phyloP scores from a whole-genome alignment of 129 eudicot species.

The Chrysanthemum lavandulifolium region DNA sequence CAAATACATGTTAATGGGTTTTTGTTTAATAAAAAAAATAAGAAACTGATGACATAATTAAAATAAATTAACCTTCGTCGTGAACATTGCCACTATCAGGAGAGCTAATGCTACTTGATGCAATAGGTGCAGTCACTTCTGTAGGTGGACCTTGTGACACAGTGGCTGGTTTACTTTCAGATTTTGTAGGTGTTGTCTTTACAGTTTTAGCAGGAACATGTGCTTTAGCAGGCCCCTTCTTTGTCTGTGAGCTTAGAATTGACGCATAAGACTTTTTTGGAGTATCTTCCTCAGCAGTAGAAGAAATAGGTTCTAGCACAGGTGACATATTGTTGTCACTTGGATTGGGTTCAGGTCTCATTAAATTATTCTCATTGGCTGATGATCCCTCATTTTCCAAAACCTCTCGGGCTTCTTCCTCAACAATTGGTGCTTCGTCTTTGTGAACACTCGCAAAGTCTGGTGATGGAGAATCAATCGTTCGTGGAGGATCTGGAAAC shows the following conservation, averaged over 20 bases:
- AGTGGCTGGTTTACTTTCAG: constrained; percentile 28
- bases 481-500: constrained; percentile 43
- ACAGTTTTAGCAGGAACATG: constrained; percentile 42
- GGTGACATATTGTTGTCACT: constrained; percentile 29
- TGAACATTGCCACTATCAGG: constrained; percentile 42
- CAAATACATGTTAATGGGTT: background rate
- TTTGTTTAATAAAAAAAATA: background rate
- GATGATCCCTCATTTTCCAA: constrained; percentile 34
- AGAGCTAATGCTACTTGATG: constrained; percentile 30
- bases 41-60: background rate
- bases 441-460: constrained; percentile 31
- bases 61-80: constrained; percentile 52
- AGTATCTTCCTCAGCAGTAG: constrained; percentile 52
- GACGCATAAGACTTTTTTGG: constrained; percentile 86
- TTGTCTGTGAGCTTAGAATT: constrained; percentile 54
- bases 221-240: constrained; percentile 40
- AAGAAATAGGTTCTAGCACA: constrained; percentile 38
- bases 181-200: constrained; percentile 28
- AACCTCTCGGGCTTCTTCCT: constrained; percentile 31
- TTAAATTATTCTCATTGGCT: constrained; percentile 34
- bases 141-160: constrained; percentile 33
- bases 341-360: constrained; percentile 29
- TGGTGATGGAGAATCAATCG: constrained; percentile 36
- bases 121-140: constrained; percentile 40
- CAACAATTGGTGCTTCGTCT: constrained; percentile 39